Evolutionary conservation across 1,284 basidiomycete genomes (phyloP).

Genomic region (Schizophyllum commune): DNA sequence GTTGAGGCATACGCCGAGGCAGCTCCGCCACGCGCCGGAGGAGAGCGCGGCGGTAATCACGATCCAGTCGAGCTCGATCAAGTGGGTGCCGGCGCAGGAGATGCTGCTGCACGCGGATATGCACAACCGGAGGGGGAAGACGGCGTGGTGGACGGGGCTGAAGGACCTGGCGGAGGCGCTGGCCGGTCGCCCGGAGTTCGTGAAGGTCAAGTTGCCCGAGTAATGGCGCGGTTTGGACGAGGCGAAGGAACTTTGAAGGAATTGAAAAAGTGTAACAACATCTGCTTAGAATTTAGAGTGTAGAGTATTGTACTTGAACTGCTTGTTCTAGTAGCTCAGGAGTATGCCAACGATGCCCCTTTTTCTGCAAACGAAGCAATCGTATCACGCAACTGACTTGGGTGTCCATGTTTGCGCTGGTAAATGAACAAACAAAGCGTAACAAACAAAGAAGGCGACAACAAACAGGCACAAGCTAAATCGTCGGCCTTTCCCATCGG

Average conservation of each 20-base stretch:
- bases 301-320: constrained; percentile 1
- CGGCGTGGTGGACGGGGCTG: constrained; percentile 74
- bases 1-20: constrained; percentile 37
- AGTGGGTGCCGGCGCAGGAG: constrained; percentile 79
- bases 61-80: constrained; percentile 73
- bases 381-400: too few species aligned
- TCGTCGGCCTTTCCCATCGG: too few species aligned
- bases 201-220: constrained; percentile 21
- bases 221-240: constrained; percentile 10
- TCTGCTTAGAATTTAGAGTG: background rate
- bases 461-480: too few species aligned
- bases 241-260: constrained; percentile 2
- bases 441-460: too few species aligned
- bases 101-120: constrained; percentile 87
- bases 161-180: constrained; percentile 70
- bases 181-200: constrained; percentile 51
- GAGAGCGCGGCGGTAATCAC: constrained; percentile 88
- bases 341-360: too few species aligned
- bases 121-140: constrained; percentile 79
- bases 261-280: constrained; percentile 1
- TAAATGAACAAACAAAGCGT: too few species aligned
- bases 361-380: too few species aligned
- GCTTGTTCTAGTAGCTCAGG: background rate
- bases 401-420: too few species aligned
- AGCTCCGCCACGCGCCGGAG: constrained; percentile 41